phyloP scores from a whole-genome alignment of 2,329 filamentous ascomycete genomes.

The Diaporthe velutina region DNA sequence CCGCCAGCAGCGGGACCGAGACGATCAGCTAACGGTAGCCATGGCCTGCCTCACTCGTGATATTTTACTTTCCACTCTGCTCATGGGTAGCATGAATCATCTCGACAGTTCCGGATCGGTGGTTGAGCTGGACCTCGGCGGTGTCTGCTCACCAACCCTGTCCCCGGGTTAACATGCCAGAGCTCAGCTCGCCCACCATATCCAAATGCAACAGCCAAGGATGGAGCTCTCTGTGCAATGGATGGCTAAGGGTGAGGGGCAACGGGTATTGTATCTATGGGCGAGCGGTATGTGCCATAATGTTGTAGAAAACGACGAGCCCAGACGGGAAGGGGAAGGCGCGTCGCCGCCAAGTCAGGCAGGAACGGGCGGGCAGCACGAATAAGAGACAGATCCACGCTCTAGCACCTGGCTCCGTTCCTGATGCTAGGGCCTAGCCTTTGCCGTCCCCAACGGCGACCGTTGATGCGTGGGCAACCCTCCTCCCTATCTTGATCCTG shows the following conservation, averaged over 20 bases:
- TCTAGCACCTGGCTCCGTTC: conserved; percentile 17
- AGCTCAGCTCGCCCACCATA: background rate
- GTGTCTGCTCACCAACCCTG: background rate
- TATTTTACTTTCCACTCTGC: too few species aligned
- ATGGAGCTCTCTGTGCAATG: background rate
- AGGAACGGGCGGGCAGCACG: conserved; percentile 29
- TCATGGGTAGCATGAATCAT: background rate
- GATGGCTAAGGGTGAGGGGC: background rate
- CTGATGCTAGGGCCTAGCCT: conserved; percentile 12
- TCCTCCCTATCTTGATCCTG: background rate
- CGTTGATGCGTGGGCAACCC: background rate
- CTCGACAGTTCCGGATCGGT: background rate
- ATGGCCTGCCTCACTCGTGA: background rate
- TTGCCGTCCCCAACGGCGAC: conserved; percentile 18
- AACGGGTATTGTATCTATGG: background rate
- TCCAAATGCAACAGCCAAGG: background rate
- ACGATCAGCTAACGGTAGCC: background rate
- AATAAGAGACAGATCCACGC: conserved; percentile 28
- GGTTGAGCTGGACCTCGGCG: conserved; percentile 1
- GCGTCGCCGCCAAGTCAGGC: conserved; percentile 15
- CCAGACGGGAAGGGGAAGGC: conserved; percentile 13
- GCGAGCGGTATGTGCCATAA: background rate
- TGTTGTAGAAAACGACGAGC: background rate
- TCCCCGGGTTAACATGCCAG: conserved; percentile 9
- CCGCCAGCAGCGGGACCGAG: conserved; percentile 10